phyloP scores from a whole-genome alignment of 768 basidiomycete species.

The Collybiopsis confluens region DNA sequence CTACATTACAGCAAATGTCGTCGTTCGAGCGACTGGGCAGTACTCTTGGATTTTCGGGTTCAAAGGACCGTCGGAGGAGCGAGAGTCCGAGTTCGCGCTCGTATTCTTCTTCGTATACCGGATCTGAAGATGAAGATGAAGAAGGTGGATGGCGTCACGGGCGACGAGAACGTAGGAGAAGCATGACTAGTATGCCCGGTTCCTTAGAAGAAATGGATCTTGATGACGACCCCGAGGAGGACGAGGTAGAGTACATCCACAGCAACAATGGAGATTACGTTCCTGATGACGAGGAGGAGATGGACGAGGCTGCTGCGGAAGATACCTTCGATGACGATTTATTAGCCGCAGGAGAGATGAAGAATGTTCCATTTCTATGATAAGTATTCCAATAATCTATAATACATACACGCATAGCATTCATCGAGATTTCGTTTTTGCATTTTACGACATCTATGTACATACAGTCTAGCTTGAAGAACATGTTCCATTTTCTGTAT shows the following conservation, averaged over 20 bases:
- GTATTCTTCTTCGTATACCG: slow-evolving; percentile 36
- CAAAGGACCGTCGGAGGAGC: slow-evolving; percentile 24
- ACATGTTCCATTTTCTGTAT: too few species aligned
- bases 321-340: slow-evolving; percentile 78
- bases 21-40: slow-evolving; percentile 70
- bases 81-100: slow-evolving; percentile 53
- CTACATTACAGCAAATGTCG: slow-evolving; percentile 65
- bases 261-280: slow-evolving; percentile 24
- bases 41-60: slow-evolving; percentile 44
- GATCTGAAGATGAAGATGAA: slow-evolving; percentile 50
- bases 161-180: slow-evolving; percentile 47
- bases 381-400: not conserved
- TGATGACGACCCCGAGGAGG: slow-evolving; percentile 33
- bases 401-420: not conserved
- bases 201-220: slow-evolving; percentile 65
- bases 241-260: slow-evolving; percentile 16
- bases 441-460: not conserved
- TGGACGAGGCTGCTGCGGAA: slow-evolving; percentile 59
- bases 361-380: slow-evolving; percentile 66
- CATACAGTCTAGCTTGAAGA: too few species aligned
- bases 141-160: slow-evolving; percentile 37
- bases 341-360: slow-evolving; percentile 79
- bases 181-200: slow-evolving; percentile 85
- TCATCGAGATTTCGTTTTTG: not conserved
- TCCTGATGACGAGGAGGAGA: slow-evolving; percentile 30